Evolutionary conservation across 352 stramenopile genomes (phyloP).

Genomic region (Globisporangium nagaii): DNA sequence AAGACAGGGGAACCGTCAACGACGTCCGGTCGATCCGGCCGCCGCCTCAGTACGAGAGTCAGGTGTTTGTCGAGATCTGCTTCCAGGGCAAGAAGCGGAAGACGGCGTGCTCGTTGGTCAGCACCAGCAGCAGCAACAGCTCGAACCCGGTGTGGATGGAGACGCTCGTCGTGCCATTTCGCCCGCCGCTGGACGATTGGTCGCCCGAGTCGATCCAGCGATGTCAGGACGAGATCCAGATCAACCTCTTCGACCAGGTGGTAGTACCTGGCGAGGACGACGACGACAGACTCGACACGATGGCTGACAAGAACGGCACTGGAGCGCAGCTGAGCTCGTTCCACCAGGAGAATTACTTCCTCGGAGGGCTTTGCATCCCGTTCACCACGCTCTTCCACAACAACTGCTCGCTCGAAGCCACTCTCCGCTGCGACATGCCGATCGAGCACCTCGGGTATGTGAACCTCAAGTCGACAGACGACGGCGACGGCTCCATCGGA

Average conservation of each 20-base stretch:
- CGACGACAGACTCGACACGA: constrained; percentile 27
- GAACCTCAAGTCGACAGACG: constrained; percentile 21
- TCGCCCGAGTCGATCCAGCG: constrained; percentile 61
- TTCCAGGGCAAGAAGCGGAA: constrained; percentile 78
- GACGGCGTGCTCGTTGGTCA: constrained; percentile 49
- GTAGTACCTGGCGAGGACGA: constrained; percentile 21
- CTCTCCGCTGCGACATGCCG: constrained; percentile 77
- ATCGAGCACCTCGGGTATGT: constrained; percentile 84
- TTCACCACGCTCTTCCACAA: constrained; percentile 86
- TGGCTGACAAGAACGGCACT: constrained; percentile 13
- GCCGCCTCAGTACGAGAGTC: constrained; percentile 19
- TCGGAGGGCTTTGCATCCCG: constrained; percentile 81
- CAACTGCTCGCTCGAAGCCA: constrained; percentile 70
- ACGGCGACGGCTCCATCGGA: not conserved
- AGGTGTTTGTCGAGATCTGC: constrained; percentile 74
- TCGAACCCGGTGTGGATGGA: constrained; percentile 89
- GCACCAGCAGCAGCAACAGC: constrained; percentile 11
- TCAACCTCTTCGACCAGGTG: constrained; percentile 90
- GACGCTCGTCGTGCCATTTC: constrained; percentile 86
- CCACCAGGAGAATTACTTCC: constrained; percentile 74
- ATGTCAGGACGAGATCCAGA: constrained; percentile 68
- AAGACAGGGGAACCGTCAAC: not conserved
- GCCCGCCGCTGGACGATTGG: constrained; percentile 75
- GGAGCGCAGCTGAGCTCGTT: constrained; percentile 41
- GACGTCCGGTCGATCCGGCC: not conserved